Percentiles rank a stretch among this genome's conserved stretches.
Conservation (phyloP, 805 yeast species). For the Saturnispora sekii region DNA sequence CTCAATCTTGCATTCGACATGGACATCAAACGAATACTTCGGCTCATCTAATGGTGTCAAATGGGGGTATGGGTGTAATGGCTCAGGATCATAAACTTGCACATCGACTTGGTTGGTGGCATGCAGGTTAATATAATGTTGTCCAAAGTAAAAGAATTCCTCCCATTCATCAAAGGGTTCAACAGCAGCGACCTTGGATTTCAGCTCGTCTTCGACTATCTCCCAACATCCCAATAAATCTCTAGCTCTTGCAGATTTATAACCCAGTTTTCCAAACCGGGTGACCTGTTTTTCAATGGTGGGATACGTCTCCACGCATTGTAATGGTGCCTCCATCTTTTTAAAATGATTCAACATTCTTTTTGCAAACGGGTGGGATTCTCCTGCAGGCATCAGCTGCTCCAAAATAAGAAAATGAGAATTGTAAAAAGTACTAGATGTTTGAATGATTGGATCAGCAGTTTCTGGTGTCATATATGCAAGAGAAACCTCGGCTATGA, state of each 20-base stretch:
- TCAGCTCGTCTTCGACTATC: constrained; percentile 31
- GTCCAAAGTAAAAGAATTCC: constrained; percentile 66
- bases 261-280: constrained; percentile 37
- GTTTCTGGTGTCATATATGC: constrained; percentile 65
- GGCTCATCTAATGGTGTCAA: not conserved
- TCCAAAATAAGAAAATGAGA: constrained; percentile 61
- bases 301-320: constrained; percentile 52
- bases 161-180: constrained; percentile 82
- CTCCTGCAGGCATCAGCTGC: constrained; percentile 60
- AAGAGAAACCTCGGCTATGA: constrained; percentile 74
- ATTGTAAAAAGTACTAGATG: constrained; percentile 35
- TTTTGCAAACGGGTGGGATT: constrained; percentile 55
- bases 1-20: constrained; percentile 9
- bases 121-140: constrained; percentile 62
- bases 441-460: constrained; percentile 52
- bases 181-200: constrained; percentile 33
- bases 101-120: constrained; percentile 35
- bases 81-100: constrained; percentile 9
- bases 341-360: constrained; percentile 68
- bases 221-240: constrained; percentile 56
- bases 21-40: not conserved
- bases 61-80: not conserved
- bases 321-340: constrained; percentile 57
- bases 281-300: constrained; percentile 36
- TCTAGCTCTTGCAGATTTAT: constrained; percentile 36